Base-by-base conservation (phyloP, 2,329 filamentous ascomycete species). In the Botrytis fragariae region DNA sequence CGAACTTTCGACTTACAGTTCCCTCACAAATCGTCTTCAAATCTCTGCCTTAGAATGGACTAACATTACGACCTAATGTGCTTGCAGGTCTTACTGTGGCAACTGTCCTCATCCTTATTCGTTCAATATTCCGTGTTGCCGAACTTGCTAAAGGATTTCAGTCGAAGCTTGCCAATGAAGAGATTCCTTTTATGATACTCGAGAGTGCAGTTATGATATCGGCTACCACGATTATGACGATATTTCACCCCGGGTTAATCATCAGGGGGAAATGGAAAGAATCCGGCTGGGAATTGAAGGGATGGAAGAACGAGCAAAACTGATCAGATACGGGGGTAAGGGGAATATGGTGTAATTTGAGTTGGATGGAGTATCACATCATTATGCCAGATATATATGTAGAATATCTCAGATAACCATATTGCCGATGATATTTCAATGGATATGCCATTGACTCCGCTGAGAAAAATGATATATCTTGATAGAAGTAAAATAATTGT, bases 101-200 rank as follows among this genome's bases (percentile, higher is more conserved):
- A 2, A 84, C 83, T n/a, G 37, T 76, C 37, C 72, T 76, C 68
- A 87, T 90, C 76, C 85, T 89, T 67, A 84, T 87, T 35, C 83
- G 88, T 32, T 88, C 84, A 60, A 84, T 86, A 45, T 90, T 87
- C 78, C 85, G 89, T 68, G 86, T 89, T n/a, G 85, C 85, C 1
- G 88, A 90, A 80, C 80, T 90, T 73, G 84, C 83, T 68, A 82
- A 86, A 51, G 88, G 88, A 7, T 90, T 87, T 82, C 77, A 77
- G 16, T 86, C 86, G 1, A 76, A 81, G 25, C 78, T 90, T 72
- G 86, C 88, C 71, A 81, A 81, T 60, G 78, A 86, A 54, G 79
- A 87, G 76, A 77, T 79, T 0, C 77, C 82, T 14, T 86, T 87
- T 74, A 85, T 86, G 76, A 81, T 80, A 2, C 77, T 86, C 25